These are phyloP conservation scores for Dichomitus squalens DNA, from an alignment of 1,284 basidiomycete species.

Conservation along the genomic window DNA sequence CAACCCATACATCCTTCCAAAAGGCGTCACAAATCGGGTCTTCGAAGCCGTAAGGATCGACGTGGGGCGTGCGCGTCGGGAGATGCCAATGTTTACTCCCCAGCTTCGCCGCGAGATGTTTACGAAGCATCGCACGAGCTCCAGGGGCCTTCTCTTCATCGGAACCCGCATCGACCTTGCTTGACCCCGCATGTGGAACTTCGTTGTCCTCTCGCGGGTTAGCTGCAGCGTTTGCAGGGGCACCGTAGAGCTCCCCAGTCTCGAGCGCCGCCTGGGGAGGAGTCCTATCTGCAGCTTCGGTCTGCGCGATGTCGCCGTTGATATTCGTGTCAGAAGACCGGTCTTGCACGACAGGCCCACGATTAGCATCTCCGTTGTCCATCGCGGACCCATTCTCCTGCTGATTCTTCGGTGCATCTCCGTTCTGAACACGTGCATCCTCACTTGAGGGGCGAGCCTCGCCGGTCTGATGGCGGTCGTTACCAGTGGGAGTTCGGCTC, in stretches of 20 bases:
- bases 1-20: constrained; percentile 89
- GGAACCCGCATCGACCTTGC: constrained; percentile 48
- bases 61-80: constrained; percentile 66
- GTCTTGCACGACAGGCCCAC: neutral
- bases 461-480: neutral
- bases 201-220: constrained; percentile 46
- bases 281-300: constrained; percentile 21
- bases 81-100: constrained; percentile 61
- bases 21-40: constrained; percentile 87
- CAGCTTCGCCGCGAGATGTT: constrained; percentile 56
- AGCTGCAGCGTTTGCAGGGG: constrained; percentile 56
- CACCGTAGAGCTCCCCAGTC: constrained; percentile 48
- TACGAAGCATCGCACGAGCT: constrained; percentile 54
- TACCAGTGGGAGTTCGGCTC: neutral
- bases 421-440: too few species aligned
- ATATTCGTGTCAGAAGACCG: neutral
- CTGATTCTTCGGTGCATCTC: neutral
- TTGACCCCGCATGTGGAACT: constrained; percentile 45
- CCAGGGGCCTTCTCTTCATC: constrained; percentile 54
- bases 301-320: constrained; percentile 8
- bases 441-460: neutral
- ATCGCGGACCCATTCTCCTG: constrained; percentile 9
- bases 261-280: constrained; percentile 41
- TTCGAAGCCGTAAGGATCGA: constrained; percentile 80
- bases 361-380: neutral